A percentile compares a stretch with the other conserved stretches of the same genome.
Evolutionary conservation across 73 alveolate genomes (phyloP).

Genomic region (Paramecium primaurelia): DNA sequence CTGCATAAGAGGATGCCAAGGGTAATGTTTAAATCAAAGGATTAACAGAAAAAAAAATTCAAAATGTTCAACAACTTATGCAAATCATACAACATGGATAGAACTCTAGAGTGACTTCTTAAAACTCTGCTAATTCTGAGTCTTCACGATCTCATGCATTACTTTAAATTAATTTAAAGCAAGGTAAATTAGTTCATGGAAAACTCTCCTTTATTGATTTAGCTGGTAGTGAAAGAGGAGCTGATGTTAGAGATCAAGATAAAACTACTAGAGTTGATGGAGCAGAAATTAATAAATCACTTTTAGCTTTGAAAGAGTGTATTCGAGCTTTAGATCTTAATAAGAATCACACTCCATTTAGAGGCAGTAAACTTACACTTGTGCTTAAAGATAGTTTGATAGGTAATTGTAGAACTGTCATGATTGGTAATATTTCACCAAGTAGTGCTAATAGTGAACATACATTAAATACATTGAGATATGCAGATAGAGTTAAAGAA

Average conservation of each 20-base stretch:
- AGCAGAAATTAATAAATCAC: conserved; percentile 99
- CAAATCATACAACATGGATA: conserved; percentile 79
- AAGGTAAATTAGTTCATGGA: conserved; percentile 82
- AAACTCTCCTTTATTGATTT: conserved; percentile 96
- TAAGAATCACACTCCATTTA: conserved; percentile 97
- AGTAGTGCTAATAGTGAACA: conserved; percentile 96
- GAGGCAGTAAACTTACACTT: conserved; percentile 97
- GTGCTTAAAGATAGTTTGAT: conserved; percentile 93
- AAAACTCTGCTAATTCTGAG: conserved; percentile 45
- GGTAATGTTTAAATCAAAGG: conserved; percentile 97
- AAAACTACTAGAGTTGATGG: conserved; percentile 98
- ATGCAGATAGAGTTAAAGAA: conserved; percentile 99
- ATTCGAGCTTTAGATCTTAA: conserved; percentile 97
- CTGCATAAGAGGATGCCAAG: conserved; percentile 98
- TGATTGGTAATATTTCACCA: conserved; percentile 99
- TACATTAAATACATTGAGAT: conserved; percentile 97
- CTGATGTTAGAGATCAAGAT: conserved; percentile 93
- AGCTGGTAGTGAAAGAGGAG: conserved; percentile 99
- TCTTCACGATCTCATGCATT: conserved; percentile 64
- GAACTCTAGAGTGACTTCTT: conserved; percentile 59
- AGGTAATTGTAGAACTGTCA: conserved; percentile 99
- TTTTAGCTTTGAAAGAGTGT: conserved; percentile 98
- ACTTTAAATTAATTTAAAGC: conserved; percentile 86
- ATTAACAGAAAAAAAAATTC: conserved; percentile 78
- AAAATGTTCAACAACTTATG: conserved; percentile 75